Evolutionary conservation across 345 rosid genomes (phyloP).

Genomic region (Erodium maritimum): DNA sequence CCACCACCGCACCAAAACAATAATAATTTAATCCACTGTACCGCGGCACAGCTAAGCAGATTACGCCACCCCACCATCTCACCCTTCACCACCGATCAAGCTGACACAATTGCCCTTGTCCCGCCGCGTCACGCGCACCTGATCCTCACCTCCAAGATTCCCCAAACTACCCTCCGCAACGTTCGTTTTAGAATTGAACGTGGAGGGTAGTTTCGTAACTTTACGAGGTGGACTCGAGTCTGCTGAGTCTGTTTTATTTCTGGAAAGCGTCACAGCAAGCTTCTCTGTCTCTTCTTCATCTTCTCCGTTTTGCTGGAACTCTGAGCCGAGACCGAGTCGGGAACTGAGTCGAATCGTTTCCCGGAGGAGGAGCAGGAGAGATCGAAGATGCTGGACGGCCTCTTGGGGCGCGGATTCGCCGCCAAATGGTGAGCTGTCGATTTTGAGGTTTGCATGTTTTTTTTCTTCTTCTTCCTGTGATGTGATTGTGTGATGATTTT

Average conservation of each 20-base stretch:
- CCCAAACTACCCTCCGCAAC: constrained; percentile 16
- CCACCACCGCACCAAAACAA: too few species aligned
- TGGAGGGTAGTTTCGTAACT: constrained; percentile 6
- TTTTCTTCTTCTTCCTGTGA: background rate
- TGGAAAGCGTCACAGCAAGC: constrained; percentile 4
- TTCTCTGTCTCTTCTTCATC: constrained; percentile 2
- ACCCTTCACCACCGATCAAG: background rate
- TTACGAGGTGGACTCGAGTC: background rate
- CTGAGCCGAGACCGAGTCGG: too few species aligned
- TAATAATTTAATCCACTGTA: too few species aligned
- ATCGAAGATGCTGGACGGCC: constrained; percentile 69
- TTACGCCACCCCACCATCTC: too few species aligned
- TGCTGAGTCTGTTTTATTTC: background rate
- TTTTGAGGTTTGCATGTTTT: background rate
- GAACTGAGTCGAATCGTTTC: constrained; percentile 8
- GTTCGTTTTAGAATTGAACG: background rate
- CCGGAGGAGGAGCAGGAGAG: too few species aligned
- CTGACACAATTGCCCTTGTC: constrained; percentile 13
- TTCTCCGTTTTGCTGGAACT: too few species aligned
- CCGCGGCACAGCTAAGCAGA: too few species aligned
- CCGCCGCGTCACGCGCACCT: background rate
- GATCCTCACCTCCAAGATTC: background rate
- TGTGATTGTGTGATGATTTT: background rate
- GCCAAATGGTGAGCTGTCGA: constrained; percentile 47
- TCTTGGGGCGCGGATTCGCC: constrained; percentile 71